Evolutionary conservation across 2,329 filamentous ascomycete species (phyloP), one percentile per base, ranked within the genome.

Genomic region (Diatrype stigma): DNA sequence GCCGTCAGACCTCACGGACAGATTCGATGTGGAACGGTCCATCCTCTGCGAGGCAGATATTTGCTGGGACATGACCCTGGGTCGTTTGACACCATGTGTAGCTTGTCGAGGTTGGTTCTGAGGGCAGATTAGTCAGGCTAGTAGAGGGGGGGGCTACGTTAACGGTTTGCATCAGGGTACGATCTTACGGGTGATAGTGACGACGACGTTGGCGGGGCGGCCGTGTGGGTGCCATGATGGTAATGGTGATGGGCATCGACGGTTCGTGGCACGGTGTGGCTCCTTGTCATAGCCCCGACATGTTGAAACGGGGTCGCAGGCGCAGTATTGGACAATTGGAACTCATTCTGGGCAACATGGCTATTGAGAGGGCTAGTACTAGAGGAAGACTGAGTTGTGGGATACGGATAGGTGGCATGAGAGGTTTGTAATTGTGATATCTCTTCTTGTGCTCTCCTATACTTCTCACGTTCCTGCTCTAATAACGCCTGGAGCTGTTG

Each of bases 1-100:
- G 45, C 69, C 64, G 37, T 63, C 70, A 26, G 68, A 65, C 46
- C 60, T 64, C 23, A 71, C 68, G 10, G 73, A 73, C 30, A 68
- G 65, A 56, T 67, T 72, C 37, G 75, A 78, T 14, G 65, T 63
- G 49, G 67, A 71, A 50, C 76, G 73, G 58, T 70, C 67, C 75
- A 78, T 79, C 54, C 65, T 64, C 28, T 70, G 66, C 1, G 68
- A 64, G 8, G 63, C 54, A 12, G 63, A 58, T 7, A 49, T 46
- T 50, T 70, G 65, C 46, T 68, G 69, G 28, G 66, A 66, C 66
- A 68, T 65, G 53, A 66, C 66, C 45, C 67, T 64, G 46, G 60
- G 59, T 54, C 64, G 63, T 55, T 68, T 69, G 37, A 67, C 51
- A 50, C 62, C 60, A 50, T 63, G 64, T 45, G 56, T 56, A 49